phyloP scores from a whole-genome alignment of 2,329 filamentous ascomycete species.

The Sporothrix pseudoabietina region DNA sequence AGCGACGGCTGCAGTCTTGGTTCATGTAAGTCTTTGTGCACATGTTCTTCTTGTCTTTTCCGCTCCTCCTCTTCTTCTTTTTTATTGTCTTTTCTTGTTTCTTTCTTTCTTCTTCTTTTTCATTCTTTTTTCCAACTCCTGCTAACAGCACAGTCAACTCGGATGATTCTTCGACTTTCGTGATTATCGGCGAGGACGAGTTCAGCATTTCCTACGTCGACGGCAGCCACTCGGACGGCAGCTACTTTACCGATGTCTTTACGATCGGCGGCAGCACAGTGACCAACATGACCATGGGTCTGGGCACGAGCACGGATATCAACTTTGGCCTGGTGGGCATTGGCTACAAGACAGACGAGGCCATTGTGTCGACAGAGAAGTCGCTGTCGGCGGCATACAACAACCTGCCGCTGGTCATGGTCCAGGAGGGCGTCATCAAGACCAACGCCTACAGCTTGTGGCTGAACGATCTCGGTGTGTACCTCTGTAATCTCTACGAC shows the following conservation, averaged over 20 bases:
- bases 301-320: constrained; percentile 58
- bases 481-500: neutral
- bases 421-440: constrained; percentile 63
- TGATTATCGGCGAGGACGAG: constrained; percentile 45
- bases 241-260: constrained; percentile 62
- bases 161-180: constrained; percentile 51
- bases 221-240: constrained; percentile 57
- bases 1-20: constrained; percentile 37
- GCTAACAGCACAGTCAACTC: constrained; percentile 47
- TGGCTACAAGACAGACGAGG: constrained; percentile 60
- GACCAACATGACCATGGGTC: constrained; percentile 61
- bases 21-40: constrained; percentile 35
- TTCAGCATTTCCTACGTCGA: constrained; percentile 67
- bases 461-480: constrained; percentile 56
- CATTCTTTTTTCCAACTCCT: neutral
- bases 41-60: too few species aligned
- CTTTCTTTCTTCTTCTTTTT: neutral
- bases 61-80: too few species aligned
- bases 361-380: constrained; percentile 43
- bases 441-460: constrained; percentile 72
- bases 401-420: constrained; percentile 67
- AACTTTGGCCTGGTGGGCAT: constrained; percentile 62
- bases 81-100: too few species aligned
- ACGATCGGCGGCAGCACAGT: constrained; percentile 55
- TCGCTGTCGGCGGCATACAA: constrained; percentile 45